Evolutionary conservation across 306 rosid genomes (phyloP).

Genomic region (Vachellia pachyceras): DNA sequence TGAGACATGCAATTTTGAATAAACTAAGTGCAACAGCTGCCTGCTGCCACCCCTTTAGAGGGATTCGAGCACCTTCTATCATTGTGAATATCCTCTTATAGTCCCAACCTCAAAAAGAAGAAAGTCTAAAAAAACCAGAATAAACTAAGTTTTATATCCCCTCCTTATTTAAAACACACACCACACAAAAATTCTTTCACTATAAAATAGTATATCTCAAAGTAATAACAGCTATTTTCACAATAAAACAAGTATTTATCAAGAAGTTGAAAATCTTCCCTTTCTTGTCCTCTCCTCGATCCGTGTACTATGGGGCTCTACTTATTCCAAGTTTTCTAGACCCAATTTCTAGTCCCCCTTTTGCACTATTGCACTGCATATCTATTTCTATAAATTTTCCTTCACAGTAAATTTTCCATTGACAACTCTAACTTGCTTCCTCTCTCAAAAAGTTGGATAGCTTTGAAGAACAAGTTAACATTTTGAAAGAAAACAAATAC

Average conservation of each 20-base stretch:
- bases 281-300: too few relatives aligned
- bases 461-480: too few relatives aligned
- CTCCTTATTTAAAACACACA: neutral
- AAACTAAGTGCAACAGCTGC: conserved; percentile 86
- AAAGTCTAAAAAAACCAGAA: neutral
- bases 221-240: too few relatives aligned
- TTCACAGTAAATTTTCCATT: too few relatives aligned
- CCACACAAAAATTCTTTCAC: neutral
- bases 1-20: conserved; percentile 4
- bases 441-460: too few relatives aligned
- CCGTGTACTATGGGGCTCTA: neutral
- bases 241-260: too few relatives aligned
- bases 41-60: conserved; percentile 85
- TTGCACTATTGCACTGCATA: neutral
- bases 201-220: neutral
- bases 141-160: neutral
- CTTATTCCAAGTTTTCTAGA: neutral
- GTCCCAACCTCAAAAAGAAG: neutral
- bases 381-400: neutral
- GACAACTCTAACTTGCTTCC: too few relatives aligned
- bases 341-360: neutral
- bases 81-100: conserved; percentile 37
- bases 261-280: too few relatives aligned
- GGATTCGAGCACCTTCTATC: conserved; percentile 61
- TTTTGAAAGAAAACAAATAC: too few relatives aligned